Evolutionary conservation across 345 rosid species (phyloP), one percentile per base, ranked within the genome.

Genomic region (Gynandropsis gynandra): DNA sequence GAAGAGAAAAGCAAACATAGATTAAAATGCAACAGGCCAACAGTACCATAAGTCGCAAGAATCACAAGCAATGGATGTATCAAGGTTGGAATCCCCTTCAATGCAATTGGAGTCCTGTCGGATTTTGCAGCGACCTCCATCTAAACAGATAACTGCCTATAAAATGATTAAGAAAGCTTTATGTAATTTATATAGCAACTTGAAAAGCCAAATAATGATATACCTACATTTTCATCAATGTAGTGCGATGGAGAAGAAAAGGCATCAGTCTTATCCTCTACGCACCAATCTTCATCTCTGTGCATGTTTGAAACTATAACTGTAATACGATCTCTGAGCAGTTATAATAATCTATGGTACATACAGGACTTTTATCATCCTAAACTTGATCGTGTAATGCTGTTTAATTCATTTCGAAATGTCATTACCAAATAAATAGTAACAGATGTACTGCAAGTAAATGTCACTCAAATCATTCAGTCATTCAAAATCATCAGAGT

Each of bases 81-180:
- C 97, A 13, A 82, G 80, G 76, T 51, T 61, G 17, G 83, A 73
- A 64, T 74, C 86, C 52, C 70, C 93, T 44, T 75, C 86, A 59
- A 78, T 49, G 61, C 39, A 56, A 37, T 58, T 48, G 15, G 79
- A 66, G 56, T 70, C 77, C 64, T 72, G 68, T 56, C 90, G 81
- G 56, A 92, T 72, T 76, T 76, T 87, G 81, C 97, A 92, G 50
- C 76, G 93, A 76, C 76, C 82, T 57, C 97, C 97, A 69, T 87
- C 97, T 81, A 92, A 82, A 82, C 98, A 92, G 72, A 74, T 64
- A 76, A 92, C 98, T 87, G 95, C 95, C 98, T 92, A 81, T 71
- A 79, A 66, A 81, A 70, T 57, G 65, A 70, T 49, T 42, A 50
- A 40, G 59, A 57, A 66, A 68, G 73, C 47, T 59, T 73, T 66